Evolutionary conservation across 164 flowering plant genomes (phyloP).

Genomic region (Dillenia turbinata): DNA sequence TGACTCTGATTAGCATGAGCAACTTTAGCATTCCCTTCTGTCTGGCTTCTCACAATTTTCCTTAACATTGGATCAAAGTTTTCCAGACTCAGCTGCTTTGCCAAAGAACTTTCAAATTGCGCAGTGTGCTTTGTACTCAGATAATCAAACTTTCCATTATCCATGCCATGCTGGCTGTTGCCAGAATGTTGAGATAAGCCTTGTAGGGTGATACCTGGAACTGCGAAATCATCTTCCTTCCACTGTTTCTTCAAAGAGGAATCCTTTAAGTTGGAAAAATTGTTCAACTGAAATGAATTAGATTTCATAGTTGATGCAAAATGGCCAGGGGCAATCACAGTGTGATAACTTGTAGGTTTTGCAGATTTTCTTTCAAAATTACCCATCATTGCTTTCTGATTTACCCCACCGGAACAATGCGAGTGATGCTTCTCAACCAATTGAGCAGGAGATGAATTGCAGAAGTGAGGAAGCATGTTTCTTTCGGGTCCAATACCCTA

Average conservation of each 20-base stretch:
- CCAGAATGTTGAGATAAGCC: conserved; percentile 5
- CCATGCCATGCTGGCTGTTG: conserved; percentile 7
- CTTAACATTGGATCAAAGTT: conserved; percentile 14
- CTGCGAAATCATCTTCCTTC: conserved; percentile 17
- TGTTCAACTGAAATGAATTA: conserved; percentile 11
- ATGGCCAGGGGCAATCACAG: conserved; percentile 4
- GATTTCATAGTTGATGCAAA: conserved; percentile 9
- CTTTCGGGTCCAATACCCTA: conserved; percentile 30
- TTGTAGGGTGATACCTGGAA: conserved; percentile 17
- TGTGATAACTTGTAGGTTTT: conserved; percentile 12
- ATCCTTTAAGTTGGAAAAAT: conserved; percentile 14
- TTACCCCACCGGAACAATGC: conserved; percentile 13
- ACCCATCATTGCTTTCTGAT: conserved; percentile 4
- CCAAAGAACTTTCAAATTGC: conserved; percentile 12
- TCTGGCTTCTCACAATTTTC: conserved; percentile 7
- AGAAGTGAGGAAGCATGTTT: conserved; percentile 16
- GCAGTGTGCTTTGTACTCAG: conserved; percentile 4
- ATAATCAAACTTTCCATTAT: conserved; percentile 4
- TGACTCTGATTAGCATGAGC: not conserved
- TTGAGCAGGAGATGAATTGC: conserved; percentile 18
- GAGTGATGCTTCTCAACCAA: conserved; percentile 25
- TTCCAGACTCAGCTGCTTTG: conserved; percentile 8
- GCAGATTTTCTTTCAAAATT: conserved; percentile 14
- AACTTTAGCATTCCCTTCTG: conserved; percentile 3
- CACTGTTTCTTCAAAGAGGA: conserved; percentile 11